These are phyloP conservation scores for Aspergillus ellipticus DNA, from an alignment of 495 filamentous ascomycete genomes.

Conservation along the genomic window DNA sequence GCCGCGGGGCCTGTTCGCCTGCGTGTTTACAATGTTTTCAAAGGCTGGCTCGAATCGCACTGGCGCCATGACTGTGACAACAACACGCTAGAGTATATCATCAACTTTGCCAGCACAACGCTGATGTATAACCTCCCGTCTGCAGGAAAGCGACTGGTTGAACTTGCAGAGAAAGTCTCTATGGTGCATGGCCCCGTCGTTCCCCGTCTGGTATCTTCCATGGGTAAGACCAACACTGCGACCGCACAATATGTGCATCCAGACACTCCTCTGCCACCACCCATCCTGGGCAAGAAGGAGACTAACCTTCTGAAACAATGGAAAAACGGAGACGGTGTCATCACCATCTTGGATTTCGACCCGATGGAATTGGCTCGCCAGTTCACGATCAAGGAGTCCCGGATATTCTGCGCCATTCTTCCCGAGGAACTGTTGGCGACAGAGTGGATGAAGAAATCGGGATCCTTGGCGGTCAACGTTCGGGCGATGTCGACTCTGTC, in stretches of 20 bases:
- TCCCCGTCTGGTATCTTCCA: conserved; percentile 82
- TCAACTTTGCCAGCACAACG: conserved; percentile 70
- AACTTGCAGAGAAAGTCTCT: conserved; percentile 79
- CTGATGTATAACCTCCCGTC: conserved; percentile 65
- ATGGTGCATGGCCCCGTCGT: conserved; percentile 69
- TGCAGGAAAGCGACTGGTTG: conserved; percentile 73
- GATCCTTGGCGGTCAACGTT: conserved; percentile 81
- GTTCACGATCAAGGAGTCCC: conserved; percentile 88
- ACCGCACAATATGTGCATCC: conserved; percentile 63
- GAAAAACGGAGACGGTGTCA: conserved; percentile 63
- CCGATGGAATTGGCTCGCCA: conserved; percentile 89
- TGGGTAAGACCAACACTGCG: conserved; percentile 80
- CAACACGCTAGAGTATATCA: conserved; percentile 69
- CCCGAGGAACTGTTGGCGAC: conserved; percentile 91
- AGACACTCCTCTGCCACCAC: conserved; percentile 66
- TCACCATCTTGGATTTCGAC: conserved; percentile 89
- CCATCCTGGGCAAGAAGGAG: conserved; percentile 73
- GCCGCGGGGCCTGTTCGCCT: conserved; percentile 78
- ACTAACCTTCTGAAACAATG: conserved; percentile 65
- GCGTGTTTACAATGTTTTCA: conserved; percentile 93
- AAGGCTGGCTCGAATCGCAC: conserved; percentile 94
- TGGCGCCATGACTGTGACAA: conserved; percentile 82
- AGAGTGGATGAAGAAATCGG: conserved; percentile 86
- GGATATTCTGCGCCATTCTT: conserved; percentile 87
- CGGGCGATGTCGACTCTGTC: conserved; percentile 91